Percentiles rank a stretch among this genome's conserved stretches.
Evolutionary conservation across 2,329 filamentous ascomycete genomes (phyloP).

Genomic region (Annulohypoxylon truncatum): DNA sequence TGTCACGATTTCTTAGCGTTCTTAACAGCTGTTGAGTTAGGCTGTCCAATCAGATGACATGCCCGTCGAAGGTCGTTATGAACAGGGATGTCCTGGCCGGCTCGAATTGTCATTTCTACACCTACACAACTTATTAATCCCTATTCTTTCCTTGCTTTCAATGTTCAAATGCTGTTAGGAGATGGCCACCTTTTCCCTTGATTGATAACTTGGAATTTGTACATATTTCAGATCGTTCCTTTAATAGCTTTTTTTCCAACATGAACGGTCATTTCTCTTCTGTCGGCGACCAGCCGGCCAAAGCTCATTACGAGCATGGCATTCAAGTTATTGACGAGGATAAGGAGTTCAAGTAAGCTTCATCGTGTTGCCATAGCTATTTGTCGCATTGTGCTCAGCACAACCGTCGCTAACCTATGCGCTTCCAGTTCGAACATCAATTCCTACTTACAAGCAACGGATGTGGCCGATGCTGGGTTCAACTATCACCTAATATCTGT

Average conservation of each 20-base stretch:
- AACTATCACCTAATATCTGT: constrained; percentile 99
- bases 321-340: constrained; percentile 97
- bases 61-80: not conserved
- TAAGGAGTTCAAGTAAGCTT: constrained; percentile 91
- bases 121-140: constrained; percentile 23
- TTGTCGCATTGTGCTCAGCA: not conserved
- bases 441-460: constrained; percentile 82
- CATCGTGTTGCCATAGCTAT: constrained; percentile 13
- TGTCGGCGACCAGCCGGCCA: constrained; percentile 73
- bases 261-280: constrained; percentile 87
- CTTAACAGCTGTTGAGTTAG: constrained; percentile 33
- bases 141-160: constrained; percentile 20
- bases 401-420: constrained; percentile 31
- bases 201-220: constrained; percentile 27
- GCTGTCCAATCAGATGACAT: constrained; percentile 16
- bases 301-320: constrained; percentile 85
- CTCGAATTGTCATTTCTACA: constrained; percentile 36
- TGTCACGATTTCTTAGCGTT: constrained; percentile 11
- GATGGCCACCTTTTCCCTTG: constrained; percentile 28
- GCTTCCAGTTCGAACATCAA: constrained; percentile 75
- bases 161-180: constrained; percentile 3
- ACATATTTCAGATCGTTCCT: constrained; percentile 27
- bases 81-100: constrained; percentile 34
- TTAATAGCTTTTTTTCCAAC: constrained; percentile 21
- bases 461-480: constrained; percentile 90